Base-by-base conservation (phyloP, 495 filamentous ascomycete genomes). In the Penicillium waksmanii region DNA sequence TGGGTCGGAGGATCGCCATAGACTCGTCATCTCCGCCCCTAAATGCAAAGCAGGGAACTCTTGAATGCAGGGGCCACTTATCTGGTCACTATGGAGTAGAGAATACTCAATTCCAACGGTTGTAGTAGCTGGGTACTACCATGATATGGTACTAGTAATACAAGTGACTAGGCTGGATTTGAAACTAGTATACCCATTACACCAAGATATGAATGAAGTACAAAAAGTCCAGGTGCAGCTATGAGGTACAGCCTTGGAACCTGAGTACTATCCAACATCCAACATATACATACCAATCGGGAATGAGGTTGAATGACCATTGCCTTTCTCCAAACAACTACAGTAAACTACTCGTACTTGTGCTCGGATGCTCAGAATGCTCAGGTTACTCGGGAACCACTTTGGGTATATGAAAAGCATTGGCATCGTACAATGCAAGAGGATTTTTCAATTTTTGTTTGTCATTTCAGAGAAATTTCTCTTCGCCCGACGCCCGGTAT, bases 391-490 rank as follows among this genome's bases (percentile, higher is more conserved):
- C 36, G 11, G 36, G 11, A 48, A 44, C 46, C 46, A 25, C 11
- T 48, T 19, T 23, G 46, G 46, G 19, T 48, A 48, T 25, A 19
- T 18, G 25, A 19, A 19, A 33, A 49, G 23, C 15, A 48, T 25
- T 43, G 43, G 48, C 42, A 43, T 27, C 47, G 43, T 47, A 51
- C 49, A 48, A 48, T 48, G 46, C 46, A 58, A 62, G 56, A 62
- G 51, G 50, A 58, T 66, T 69, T 68, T 68, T 60, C 57, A 71
- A 68, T 68, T 71, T 70, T 71, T 71, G 66, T 63, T 62, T 71
- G 66, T 70, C 68, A 71, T 71, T 71, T 66, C 68, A 68, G 63
- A 68, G 61, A 64, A 70, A 60, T 60, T 63, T 64, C 66, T 69
- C 63, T 71, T 71, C 56, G 63, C 66, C 66, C 53, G 56, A 67